Conservation (phyloP, 208 protist genomes). For the Giardia duodenalis region DNA sequence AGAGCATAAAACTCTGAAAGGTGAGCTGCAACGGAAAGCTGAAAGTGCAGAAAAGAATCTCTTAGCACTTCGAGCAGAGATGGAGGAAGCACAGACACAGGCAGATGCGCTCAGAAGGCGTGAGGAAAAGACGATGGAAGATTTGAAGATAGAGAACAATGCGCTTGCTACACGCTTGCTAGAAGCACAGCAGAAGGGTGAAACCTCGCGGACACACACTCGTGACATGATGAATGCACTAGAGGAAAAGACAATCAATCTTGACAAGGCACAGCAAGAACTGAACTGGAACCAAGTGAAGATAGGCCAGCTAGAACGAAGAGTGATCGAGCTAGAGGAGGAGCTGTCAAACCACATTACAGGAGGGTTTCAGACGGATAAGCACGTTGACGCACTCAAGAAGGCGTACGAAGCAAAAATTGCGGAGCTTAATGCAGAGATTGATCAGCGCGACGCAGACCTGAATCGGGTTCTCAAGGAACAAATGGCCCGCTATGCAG, state of each 20-base stretch:
- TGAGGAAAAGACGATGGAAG: no score
- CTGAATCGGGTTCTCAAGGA: background rate
- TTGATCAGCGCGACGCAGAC: background rate
- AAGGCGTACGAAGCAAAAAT: background rate
- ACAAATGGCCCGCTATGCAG: background rate
- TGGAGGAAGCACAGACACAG: background rate
- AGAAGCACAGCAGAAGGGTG: no score
- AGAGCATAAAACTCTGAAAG: no score
- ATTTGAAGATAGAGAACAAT: no score
- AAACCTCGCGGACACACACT: no score
- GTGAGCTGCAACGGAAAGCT: no score
- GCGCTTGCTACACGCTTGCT: no score
- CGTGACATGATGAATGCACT: background rate
- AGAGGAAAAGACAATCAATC: background rate
- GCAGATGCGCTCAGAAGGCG: no score
- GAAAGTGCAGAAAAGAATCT: background rate
- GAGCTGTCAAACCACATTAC: background rate
- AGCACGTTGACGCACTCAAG: background rate
- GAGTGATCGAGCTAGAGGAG: background rate
- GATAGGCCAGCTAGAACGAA: background rate
- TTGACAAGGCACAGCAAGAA: background rate
- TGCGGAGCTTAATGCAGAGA: background rate
- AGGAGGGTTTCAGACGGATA: background rate
- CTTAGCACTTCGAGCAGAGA: background rate
- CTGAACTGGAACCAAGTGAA: background rate